Evolutionary conservation across 129 eudicot species (phyloP).

Genomic region (Ambrosia trifida): DNA sequence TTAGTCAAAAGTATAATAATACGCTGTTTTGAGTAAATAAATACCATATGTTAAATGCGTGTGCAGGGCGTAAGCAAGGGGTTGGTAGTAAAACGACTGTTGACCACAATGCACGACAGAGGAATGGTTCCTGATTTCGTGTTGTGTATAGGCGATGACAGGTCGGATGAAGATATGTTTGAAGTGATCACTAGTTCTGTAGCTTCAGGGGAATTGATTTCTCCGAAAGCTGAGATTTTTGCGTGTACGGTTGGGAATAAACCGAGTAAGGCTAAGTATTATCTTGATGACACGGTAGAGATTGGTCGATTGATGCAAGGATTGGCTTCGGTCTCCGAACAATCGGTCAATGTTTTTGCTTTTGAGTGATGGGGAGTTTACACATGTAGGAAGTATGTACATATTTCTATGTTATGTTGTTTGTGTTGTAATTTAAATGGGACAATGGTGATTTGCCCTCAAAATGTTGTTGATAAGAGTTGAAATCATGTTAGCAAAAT

Average conservation of each 20-base stretch:
- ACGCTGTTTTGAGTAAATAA: not conserved
- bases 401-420: conserved; percentile 13
- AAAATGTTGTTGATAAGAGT: conserved; percentile 12
- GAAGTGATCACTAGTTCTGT: conserved; percentile 66
- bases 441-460: conserved; percentile 2
- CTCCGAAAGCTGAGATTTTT: conserved; percentile 64
- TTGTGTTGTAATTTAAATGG: conserved; percentile 13
- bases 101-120: conserved; percentile 61
- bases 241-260: conserved; percentile 87
- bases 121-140: conserved; percentile 70
- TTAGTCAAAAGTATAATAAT: not conserved
- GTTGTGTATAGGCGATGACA: conserved; percentile 81
- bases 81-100: conserved; percentile 65
- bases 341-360: conserved; percentile 31
- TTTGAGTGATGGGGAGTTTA: conserved; percentile 22
- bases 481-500: not conserved
- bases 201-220: conserved; percentile 52
- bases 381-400: conserved; percentile 25
- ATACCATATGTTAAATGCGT: not conserved
- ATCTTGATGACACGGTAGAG: conserved; percentile 78
- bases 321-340: conserved; percentile 72
- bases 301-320: conserved; percentile 76
- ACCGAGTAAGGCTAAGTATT: conserved; percentile 84
- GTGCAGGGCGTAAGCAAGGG: conserved; percentile 85
- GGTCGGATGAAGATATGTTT: conserved; percentile 93